These are phyloP conservation scores for Pachysandra terminalis DNA, from an alignment of 164 flowering plant genomes.

Conservation along the genomic window DNA sequence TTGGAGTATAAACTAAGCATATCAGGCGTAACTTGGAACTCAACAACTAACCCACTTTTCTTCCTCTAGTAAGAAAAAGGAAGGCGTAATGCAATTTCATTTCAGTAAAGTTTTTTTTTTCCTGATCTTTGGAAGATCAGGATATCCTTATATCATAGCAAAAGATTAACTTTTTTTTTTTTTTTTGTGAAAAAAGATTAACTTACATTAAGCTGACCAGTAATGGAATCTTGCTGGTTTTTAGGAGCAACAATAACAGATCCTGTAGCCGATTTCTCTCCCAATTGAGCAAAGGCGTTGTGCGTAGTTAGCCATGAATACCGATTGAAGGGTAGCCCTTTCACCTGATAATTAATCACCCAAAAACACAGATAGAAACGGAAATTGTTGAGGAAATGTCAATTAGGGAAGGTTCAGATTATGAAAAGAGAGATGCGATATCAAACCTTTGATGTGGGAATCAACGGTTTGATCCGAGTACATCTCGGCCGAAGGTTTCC, in stretches of 20 bases:
- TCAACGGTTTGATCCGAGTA: slow-evolving; percentile 40
- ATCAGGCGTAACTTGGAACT: neutral
- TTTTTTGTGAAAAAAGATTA: slow-evolving; percentile 37
- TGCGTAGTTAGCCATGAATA: slow-evolving; percentile 96
- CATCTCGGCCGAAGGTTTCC: slow-evolving; percentile 65
- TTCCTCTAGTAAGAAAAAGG: no score
- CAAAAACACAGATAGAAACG: slow-evolving; percentile 28
- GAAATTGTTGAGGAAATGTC: no score
- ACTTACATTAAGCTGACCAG: slow-evolving; percentile 81
- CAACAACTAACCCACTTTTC: neutral
- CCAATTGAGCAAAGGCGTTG: slow-evolving; percentile 66
- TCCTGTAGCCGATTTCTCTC: slow-evolving; percentile 56
- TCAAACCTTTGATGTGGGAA: slow-evolving; percentile 52
- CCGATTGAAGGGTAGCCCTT: slow-evolving; percentile 65
- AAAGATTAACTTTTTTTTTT: no score
- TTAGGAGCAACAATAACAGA: slow-evolving; percentile 43
- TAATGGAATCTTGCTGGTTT: slow-evolving; percentile 83
- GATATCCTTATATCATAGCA: no score
- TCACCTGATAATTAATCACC: slow-evolving; percentile 53
- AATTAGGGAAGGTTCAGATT: no score
- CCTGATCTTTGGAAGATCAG: neutral
- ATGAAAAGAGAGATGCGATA: no score
- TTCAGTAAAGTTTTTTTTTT: neutral
- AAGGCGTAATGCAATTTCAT: no score
- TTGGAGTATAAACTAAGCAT: neutral